These are phyloP conservation scores for Trebouxia sp. DNA, from an alignment of 139 green algal species.

Conservation along the genomic window DNA sequence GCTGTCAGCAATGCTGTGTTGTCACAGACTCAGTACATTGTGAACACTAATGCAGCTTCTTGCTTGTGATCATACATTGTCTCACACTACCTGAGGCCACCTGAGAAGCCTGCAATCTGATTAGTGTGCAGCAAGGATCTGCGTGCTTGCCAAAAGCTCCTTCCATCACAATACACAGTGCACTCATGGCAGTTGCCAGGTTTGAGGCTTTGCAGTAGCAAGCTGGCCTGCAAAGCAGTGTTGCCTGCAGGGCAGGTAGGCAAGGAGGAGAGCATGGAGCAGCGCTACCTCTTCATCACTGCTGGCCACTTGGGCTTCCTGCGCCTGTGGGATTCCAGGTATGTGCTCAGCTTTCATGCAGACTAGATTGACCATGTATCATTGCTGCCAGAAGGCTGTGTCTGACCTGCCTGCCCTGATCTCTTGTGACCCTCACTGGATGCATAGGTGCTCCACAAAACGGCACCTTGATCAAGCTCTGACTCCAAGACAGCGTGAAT, in stretches of 20 bases:
- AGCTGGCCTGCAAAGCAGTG: too few species aligned
- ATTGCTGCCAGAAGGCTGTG: too few species aligned
- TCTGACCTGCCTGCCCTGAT: too few species aligned
- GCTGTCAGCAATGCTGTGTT: too few species aligned
- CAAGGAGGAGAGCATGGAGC: background rate
- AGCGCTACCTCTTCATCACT: conserved; percentile 23
- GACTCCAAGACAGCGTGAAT: too few species aligned
- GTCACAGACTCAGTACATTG: too few species aligned
- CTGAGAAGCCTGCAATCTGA: background rate
- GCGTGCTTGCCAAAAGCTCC: background rate
- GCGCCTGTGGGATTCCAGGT: conserved; percentile 30
- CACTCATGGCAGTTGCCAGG: background rate
- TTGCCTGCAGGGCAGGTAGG: background rate
- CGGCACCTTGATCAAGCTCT: too few species aligned
- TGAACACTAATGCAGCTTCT: too few species aligned
- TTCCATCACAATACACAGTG: background rate
- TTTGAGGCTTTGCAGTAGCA: background rate
- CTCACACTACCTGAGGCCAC: too few species aligned
- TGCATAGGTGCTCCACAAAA: too few species aligned
- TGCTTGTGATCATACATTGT: too few species aligned
- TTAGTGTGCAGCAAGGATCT: background rate
- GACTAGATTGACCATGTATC: background rate
- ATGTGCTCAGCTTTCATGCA: background rate
- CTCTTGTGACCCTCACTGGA: too few species aligned
- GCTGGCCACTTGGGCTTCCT: conserved; percentile 20